phyloP scores from a whole-genome alignment of 306 rosid species.

The Malus sieversii region DNA sequence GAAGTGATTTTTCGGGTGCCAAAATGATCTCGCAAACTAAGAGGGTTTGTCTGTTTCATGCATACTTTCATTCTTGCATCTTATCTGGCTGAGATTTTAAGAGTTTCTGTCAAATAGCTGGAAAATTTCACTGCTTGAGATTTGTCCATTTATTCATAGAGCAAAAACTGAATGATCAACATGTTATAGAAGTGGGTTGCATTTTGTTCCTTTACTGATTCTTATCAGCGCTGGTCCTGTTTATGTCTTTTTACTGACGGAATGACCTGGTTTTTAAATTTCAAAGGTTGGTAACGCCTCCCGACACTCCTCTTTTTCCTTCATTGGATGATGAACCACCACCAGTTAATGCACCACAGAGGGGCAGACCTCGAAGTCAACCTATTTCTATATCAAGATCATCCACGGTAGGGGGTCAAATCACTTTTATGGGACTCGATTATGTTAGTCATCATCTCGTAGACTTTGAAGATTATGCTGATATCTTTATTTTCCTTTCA shows the following conservation, averaged over 20 bases:
- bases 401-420: constrained; percentile 52
- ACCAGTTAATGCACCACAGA: constrained; percentile 28
- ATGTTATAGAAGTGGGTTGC: neutral
- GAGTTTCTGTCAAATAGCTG: neutral
- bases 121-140: neutral
- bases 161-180: neutral
- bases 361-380: constrained; percentile 81
- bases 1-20: neutral
- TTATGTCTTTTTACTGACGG: constrained; percentile 19
- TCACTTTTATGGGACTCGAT: constrained; percentile 9
- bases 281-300: constrained; percentile 76
- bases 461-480: constrained; percentile 1
- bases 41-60: neutral
- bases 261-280: constrained; percentile 10
- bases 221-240: neutral
- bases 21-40: neutral
- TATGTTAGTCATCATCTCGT: constrained; percentile 9
- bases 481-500: constrained; percentile 10
- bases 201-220: neutral
- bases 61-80: neutral
- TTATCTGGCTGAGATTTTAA: neutral
- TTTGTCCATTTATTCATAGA: neutral
- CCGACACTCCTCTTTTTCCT: constrained; percentile 82
- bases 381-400: constrained; percentile 83
- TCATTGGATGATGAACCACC: constrained; percentile 67